A percentile compares a stretch with the other conserved stretches of the same genome.
phyloP scores from a whole-genome alignment of 805 yeast genomes.

The Candida rishiriensis region DNA sequence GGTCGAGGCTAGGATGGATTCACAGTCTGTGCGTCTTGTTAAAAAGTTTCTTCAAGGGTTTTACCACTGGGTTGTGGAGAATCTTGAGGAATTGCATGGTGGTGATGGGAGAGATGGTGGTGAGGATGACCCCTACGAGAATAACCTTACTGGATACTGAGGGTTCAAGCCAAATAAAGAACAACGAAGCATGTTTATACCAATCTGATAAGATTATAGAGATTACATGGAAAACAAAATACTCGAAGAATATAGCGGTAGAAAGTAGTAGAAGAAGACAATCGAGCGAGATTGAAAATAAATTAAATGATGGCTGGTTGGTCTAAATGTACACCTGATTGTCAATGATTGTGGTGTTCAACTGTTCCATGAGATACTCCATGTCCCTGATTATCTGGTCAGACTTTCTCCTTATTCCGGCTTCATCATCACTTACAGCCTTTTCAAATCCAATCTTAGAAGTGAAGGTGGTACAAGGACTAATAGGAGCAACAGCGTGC shows the following conservation, averaged over 20 bases:
- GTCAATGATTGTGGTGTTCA: slow-evolving; percentile 15
- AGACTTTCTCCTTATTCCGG: not conserved
- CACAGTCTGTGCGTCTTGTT: slow-evolving; percentile 56
- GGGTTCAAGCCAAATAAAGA: too few species aligned
- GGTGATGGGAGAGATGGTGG: slow-evolving; percentile 16
- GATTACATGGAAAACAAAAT: not conserved
- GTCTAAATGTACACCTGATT: slow-evolving; percentile 13
- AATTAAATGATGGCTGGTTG: too few species aligned
- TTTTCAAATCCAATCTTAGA: too few species aligned
- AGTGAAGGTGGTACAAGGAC: too few species aligned
- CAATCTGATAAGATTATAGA: too few species aligned
- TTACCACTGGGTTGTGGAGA: slow-evolving; percentile 45
- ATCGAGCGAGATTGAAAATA: too few species aligned
- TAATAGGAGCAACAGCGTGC: too few species aligned
- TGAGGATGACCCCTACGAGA: slow-evolving; percentile 35
- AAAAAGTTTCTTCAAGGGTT: slow-evolving; percentile 52
- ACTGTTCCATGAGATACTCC: slow-evolving; percentile 9
- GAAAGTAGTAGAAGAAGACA: too few species aligned
- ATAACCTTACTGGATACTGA: slow-evolving; percentile 36
- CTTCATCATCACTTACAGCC: too few species aligned
- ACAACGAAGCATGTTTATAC: too few species aligned
- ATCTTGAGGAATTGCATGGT: slow-evolving; percentile 34
- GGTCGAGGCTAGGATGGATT: slow-evolving; percentile 75
- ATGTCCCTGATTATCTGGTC: slow-evolving; percentile 3
- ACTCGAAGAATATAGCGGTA: too few species aligned